A percentile compares a stretch with the other conserved stretches of the same genome.
phyloP scores from a whole-genome alignment of 2,329 filamentous ascomycete genomes.

The Penicillium brasilianum region DNA sequence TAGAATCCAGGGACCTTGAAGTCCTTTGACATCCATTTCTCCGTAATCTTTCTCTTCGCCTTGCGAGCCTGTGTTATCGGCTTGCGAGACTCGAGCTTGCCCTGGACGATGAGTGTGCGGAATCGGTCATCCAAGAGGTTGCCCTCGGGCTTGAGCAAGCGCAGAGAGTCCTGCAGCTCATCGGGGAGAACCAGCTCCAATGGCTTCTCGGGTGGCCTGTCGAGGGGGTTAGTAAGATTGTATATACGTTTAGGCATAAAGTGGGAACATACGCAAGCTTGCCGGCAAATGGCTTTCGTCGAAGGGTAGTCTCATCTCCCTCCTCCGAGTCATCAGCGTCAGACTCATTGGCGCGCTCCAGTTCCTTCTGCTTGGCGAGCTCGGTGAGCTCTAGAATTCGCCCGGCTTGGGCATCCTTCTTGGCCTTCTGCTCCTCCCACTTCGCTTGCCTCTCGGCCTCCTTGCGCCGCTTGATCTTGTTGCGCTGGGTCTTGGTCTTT shows the following conservation, averaged over 20 bases:
- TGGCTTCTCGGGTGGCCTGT: constrained; percentile 69
- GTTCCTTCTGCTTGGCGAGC: constrained; percentile 54
- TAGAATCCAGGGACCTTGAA: constrained; percentile 63
- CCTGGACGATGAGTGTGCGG: constrained; percentile 82
- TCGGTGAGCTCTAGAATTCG: constrained; percentile 72
- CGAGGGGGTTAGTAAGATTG: constrained; percentile 28
- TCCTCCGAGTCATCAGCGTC: constrained; percentile 53
- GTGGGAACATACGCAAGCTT: constrained; percentile 55
- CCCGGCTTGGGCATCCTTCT: constrained; percentile 72
- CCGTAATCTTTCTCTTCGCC: constrained; percentile 77
- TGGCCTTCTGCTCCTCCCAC: constrained; percentile 76
- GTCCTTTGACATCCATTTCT: constrained; percentile 99
- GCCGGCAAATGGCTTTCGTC: constrained; percentile 73
- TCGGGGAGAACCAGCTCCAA: constrained; percentile 82
- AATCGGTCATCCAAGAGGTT: constrained; percentile 92
- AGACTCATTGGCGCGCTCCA: constrained; percentile 49
- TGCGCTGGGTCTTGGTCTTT: constrained; percentile 85
- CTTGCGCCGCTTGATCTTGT: constrained; percentile 86
- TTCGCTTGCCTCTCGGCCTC: constrained; percentile 78
- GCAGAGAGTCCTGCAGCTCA: constrained; percentile 79
- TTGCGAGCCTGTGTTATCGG: constrained; percentile 82
- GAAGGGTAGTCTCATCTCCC: constrained; percentile 67
- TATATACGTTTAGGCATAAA: neutral
- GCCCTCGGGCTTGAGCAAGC: constrained; percentile 90
- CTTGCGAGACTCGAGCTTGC: constrained; percentile 83